A percentile compares a stretch with the other conserved stretches of the same genome.
phyloP scores from a whole-genome alignment of 306 rosid species.

The Purshia tridentata region DNA sequence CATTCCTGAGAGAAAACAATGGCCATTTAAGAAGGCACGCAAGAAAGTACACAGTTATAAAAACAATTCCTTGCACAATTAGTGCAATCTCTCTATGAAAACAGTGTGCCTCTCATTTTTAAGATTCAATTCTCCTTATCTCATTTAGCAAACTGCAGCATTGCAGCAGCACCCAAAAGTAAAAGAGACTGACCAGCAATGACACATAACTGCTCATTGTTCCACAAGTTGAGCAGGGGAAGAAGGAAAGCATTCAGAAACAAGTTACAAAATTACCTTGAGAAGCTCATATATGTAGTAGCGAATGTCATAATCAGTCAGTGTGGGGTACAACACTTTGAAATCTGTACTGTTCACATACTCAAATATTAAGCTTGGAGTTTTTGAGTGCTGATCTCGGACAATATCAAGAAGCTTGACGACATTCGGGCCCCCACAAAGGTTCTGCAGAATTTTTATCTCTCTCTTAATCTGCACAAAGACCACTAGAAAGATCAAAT shows the following conservation, averaged over 20 bases:
- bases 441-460: conserved; percentile 91
- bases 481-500: conserved; percentile 5
- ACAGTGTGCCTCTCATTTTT: background rate
- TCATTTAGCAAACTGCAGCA: conserved; percentile 10
- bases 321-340: conserved; percentile 82
- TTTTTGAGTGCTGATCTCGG: conserved; percentile 87
- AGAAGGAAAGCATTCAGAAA: conserved; percentile 6
- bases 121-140: background rate
- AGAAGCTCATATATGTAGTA: conserved; percentile 92
- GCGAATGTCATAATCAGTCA: conserved; percentile 89
- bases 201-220: background rate
- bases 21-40: background rate
- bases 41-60: too few relatives aligned
- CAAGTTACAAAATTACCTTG: conserved; percentile 52
- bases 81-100: background rate
- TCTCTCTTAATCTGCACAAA: conserved; percentile 80
- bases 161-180: background rate
- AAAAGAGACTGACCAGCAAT: background rate
- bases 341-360: conserved; percentile 91
- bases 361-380: conserved; percentile 88
- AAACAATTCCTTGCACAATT: background rate
- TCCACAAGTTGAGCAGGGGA: conserved; percentile 19
- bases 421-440: conserved; percentile 90
- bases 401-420: conserved; percentile 89
- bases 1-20: background rate